Percentiles rank a stretch among this genome's conserved stretches.
phyloP scores from a whole-genome alignment of 2,329 filamentous ascomycete genomes.

The Colletotrichum musae region DNA sequence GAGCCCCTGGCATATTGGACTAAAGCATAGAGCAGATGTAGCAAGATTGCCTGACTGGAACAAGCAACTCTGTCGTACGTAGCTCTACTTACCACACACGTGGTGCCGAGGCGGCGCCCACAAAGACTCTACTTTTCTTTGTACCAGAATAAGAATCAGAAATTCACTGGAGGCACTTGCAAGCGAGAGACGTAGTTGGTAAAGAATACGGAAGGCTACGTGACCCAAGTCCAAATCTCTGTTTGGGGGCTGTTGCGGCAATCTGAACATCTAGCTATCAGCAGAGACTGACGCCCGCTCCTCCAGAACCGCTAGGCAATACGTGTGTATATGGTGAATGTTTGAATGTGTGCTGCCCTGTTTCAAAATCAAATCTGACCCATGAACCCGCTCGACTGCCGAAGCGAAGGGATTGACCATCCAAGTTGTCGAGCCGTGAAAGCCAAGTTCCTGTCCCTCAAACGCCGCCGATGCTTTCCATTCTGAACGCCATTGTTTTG shows the following conservation, averaged over 20 bases:
- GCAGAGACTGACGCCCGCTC: too few species aligned
- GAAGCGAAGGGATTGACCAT: background rate
- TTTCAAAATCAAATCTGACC: background rate
- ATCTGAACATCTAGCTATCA: too few species aligned
- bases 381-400: background rate
- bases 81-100: slow-evolving; percentile 23
- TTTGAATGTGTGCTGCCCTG: too few species aligned
- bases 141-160: slow-evolving; percentile 3
- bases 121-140: slow-evolving; percentile 25
- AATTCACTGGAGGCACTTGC: too few species aligned
- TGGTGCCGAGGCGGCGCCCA: slow-evolving; percentile 9
- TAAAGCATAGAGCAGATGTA: slow-evolving; percentile 23
- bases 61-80: slow-evolving; percentile 15
- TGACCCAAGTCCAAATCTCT: too few species aligned
- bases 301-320: too few species aligned
- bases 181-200: too few species aligned
- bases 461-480: slow-evolving; percentile 24
- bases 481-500: slow-evolving; percentile 8
- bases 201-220: too few species aligned
- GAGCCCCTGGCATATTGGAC: slow-evolving; percentile 25
- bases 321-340: too few species aligned
- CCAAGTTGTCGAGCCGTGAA: background rate
- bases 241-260: too few species aligned
- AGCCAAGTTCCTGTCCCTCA: slow-evolving; percentile 13
- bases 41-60: slow-evolving; percentile 21